A percentile compares a stretch with the other conserved stretches of the same genome.
Conservation (phyloP, 179 eudicot genomes). For the Drosera spatulata region DNA sequence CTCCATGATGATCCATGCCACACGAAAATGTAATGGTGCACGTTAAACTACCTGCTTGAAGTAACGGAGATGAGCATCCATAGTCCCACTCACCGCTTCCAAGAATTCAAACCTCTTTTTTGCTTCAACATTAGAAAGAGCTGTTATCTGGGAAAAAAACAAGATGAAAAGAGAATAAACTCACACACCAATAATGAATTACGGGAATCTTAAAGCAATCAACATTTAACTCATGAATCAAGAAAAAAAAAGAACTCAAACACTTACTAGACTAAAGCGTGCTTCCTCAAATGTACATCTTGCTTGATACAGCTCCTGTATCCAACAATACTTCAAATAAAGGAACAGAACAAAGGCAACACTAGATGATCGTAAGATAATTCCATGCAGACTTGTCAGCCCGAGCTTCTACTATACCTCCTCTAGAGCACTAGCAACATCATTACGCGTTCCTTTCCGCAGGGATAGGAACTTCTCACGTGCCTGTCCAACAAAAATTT, state of each 20-base stretch:
- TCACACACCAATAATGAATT: too few relatives aligned
- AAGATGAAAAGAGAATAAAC: neutral
- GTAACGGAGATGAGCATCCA: slow-evolving; percentile 98
- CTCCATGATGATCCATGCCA: too few relatives aligned
- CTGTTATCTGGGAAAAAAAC: slow-evolving; percentile 48
- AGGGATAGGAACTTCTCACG: slow-evolving; percentile 91
- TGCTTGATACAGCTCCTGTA: slow-evolving; percentile 91
- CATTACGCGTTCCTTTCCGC: slow-evolving; percentile 88
- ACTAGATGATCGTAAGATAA: slow-evolving; percentile 1
- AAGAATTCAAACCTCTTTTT: slow-evolving; percentile 96
- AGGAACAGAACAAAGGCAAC: slow-evolving; percentile 8
- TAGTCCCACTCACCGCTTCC: slow-evolving; percentile 97
- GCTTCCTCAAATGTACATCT: slow-evolving; percentile 94
- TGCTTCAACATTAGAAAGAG: slow-evolving; percentile 89
- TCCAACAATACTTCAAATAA: slow-evolving; percentile 7
- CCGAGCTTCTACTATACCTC: slow-evolving; percentile 46
- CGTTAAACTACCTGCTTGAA: slow-evolving; percentile 70
- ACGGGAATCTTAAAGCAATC: too few relatives aligned
- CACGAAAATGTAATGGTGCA: neutral
- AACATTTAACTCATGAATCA: too few relatives aligned
- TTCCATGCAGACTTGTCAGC: neutral
- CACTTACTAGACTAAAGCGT: slow-evolving; percentile 79
- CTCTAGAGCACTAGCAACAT: slow-evolving; percentile 68
- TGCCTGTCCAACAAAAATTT: slow-evolving; percentile 34
- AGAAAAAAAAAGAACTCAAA: slow-evolving; percentile 1